Base-by-base conservation (phyloP, 768 basidiomycete species). In the Suillus clintonianus region DNA sequence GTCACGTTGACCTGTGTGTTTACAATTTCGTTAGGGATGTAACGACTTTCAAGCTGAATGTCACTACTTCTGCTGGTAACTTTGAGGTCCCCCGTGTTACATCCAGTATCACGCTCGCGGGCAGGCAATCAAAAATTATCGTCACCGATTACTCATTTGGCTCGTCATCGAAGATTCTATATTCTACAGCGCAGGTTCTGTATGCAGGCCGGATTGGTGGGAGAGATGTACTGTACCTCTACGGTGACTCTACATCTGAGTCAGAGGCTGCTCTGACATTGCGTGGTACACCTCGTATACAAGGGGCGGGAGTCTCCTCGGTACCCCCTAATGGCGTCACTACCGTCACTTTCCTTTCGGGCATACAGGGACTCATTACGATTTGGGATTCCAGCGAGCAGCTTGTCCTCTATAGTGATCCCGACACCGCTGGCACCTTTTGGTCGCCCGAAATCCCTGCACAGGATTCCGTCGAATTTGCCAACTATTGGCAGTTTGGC, bases 141-240 rank as follows among this genome's bases (percentile, higher is more conserved):
- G 80, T 90, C 15, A 86, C 89, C 0, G 86, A 91, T 72, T 91
- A 91, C 70, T 77, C 82, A 10, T 93, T 91, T 69, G 93, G 93
- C 24, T 79, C 77, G 15, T 57, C 51, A 32, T 86, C 87, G 10
- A 79, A 77, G 62, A 70, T 90, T 1, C 74, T 83, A 4, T 94
- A 91, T 74, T 88, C 91, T 6, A 93, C 92, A 1, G 89, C 91
- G 0, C 82, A 85, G 62, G 80, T 95, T 34, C 83, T 93, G 69
- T 92, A 85, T 67, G 86, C 90, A 0, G 85, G 88, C 4, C 74
- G 67, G 30, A 87, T 90, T 37, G 89, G 85, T 37, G 81, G 76
- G 2, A 78, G 86, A n/a, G 88, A 90, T 68, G 75, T 90, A 24
- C 77, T 91, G 6, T 84, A 89, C 74, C 75, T 90, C 11, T 83